Conservation (phyloP, 2,329 filamentous ascomycete genomes). For the Nemania serpens region DNA sequence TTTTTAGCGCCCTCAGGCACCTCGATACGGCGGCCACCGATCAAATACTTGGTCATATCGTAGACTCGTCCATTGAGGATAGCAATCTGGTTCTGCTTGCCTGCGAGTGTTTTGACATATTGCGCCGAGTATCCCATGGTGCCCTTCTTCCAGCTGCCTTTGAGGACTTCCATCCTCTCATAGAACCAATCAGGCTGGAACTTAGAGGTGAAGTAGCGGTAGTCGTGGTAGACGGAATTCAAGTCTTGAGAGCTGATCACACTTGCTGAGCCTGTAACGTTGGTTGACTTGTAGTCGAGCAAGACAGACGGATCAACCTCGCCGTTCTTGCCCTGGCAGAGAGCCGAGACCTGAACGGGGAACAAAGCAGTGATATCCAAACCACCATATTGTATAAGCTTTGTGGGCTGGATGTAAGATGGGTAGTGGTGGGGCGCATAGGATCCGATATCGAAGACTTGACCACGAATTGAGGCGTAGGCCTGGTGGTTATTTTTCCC, state of each 20-base stretch:
- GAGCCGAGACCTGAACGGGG: slow-evolving; percentile 89
- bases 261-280: slow-evolving; percentile 70
- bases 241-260: slow-evolving; percentile 69
- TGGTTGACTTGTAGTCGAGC: slow-evolving; percentile 80
- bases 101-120: slow-evolving; percentile 73
- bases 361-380: slow-evolving; percentile 87
- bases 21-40: slow-evolving; percentile 71
- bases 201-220: slow-evolving; percentile 82
- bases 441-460: slow-evolving; percentile 80
- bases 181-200: slow-evolving; percentile 89
- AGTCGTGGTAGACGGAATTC: slow-evolving; percentile 88
- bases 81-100: slow-evolving; percentile 68
- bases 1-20: slow-evolving; percentile 57
- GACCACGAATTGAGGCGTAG: slow-evolving; percentile 83
- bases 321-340: slow-evolving; percentile 79
- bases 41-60: slow-evolving; percentile 83
- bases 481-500: slow-evolving; percentile 69
- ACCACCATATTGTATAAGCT: slow-evolving; percentile 81
- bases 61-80: slow-evolving; percentile 83
- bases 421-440: slow-evolving; percentile 84
- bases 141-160: slow-evolving; percentile 81
- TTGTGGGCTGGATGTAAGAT: slow-evolving; percentile 60
- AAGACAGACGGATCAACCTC: slow-evolving; percentile 71
- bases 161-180: slow-evolving; percentile 82
- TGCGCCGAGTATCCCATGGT: slow-evolving; percentile 80